phyloP scores from a whole-genome alignment of 2,329 filamentous ascomycete genomes.

The Cladophialophora psammophila region DNA sequence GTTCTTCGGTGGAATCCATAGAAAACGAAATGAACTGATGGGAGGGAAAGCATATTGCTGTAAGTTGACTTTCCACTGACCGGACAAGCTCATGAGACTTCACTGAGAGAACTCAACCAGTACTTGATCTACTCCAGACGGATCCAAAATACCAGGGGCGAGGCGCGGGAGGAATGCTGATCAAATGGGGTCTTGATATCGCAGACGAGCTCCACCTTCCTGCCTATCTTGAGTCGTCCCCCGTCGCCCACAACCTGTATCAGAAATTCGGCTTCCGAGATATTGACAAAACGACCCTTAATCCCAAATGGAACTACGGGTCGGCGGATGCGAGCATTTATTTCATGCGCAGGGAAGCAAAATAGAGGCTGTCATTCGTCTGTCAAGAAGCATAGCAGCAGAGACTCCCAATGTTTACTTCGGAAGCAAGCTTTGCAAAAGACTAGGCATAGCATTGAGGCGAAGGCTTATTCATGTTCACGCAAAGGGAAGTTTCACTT shows the following conservation, averaged over 20 bases:
- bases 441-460: background rate
- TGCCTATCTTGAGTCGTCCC: slow-evolving; percentile 59
- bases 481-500: background rate
- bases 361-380: background rate
- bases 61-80: slow-evolving; percentile 41
- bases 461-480: background rate
- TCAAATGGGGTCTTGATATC: slow-evolving; percentile 49
- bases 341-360: slow-evolving; percentile 26
- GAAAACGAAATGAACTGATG: slow-evolving; percentile 53
- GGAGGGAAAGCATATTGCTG: slow-evolving; percentile 53
- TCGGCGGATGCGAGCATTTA: slow-evolving; percentile 20
- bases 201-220: slow-evolving; percentile 50
- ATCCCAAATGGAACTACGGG: slow-evolving; percentile 26
- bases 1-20: slow-evolving; percentile 56
- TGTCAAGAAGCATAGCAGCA: background rate
- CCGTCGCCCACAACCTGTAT: slow-evolving; percentile 53
- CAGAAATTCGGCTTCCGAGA: slow-evolving; percentile 55
- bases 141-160: slow-evolving; percentile 48
- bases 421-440: background rate
- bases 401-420: too few species aligned
- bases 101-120: slow-evolving; percentile 49
- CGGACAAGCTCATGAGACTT: background rate
- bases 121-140: slow-evolving; percentile 53
- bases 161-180: slow-evolving; percentile 52
- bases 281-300: slow-evolving; percentile 20